Evolutionary conservation across 805 yeast species (phyloP).

Genomic region (Saccharomycopsis sp.): DNA sequence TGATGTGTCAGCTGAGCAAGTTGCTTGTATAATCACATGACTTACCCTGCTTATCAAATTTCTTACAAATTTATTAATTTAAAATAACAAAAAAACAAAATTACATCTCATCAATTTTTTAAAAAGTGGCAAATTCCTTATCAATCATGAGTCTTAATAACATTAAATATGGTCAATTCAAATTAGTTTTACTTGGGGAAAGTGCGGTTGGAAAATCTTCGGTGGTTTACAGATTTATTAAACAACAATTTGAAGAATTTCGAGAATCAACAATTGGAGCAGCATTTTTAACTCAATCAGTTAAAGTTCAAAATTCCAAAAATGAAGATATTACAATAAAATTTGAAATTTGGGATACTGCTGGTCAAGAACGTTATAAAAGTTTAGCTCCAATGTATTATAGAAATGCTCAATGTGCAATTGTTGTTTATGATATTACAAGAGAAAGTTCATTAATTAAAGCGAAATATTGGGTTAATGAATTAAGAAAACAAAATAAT

Average conservation of each 20-base stretch:
- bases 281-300: conserved; percentile 59
- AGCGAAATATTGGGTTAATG: conserved; percentile 72
- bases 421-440: conserved; percentile 70
- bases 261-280: conserved; percentile 82
- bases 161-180: conserved; percentile 37
- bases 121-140: too few relatives aligned
- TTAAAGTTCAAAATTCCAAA: background rate
- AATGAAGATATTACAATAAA: conserved; percentile 42
- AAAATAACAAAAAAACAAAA: too few relatives aligned
- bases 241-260: conserved; percentile 61
- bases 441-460: conserved; percentile 50
- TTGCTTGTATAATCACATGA: too few relatives aligned
- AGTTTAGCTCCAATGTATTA: conserved; percentile 79
- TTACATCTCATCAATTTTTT: too few relatives aligned
- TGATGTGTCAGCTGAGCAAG: too few relatives aligned
- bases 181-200: conserved; percentile 53
- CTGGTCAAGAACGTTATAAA: conserved; percentile 74
- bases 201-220: conserved; percentile 65
- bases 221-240: conserved; percentile 58
- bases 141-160: background rate
- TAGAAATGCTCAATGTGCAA: conserved; percentile 69
- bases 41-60: too few relatives aligned
- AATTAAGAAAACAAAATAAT: conserved; percentile 39
- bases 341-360: conserved; percentile 81
- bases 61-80: too few relatives aligned